Base-by-base conservation (phyloP, 441 rosid species). In the Eutrema salsugineum region DNA sequence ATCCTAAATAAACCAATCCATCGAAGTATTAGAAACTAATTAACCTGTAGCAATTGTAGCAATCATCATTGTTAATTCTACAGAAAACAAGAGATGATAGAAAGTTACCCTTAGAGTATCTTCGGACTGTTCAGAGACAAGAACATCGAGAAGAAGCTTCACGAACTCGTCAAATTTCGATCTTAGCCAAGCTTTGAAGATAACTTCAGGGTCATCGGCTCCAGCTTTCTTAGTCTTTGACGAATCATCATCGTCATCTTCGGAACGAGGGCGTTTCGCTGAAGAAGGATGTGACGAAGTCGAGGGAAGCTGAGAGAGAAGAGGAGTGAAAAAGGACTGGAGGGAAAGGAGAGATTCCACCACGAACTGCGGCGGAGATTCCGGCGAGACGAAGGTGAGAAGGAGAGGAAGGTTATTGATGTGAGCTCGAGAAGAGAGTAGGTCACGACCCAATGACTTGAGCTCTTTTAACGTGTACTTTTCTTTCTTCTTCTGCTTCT, bases 261-360 rank as follows among this genome's bases (percentile, higher is more conserved):
- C 35, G 16, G 44, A 32, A 24, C 57, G 78, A 49, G 71, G 63
- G 30, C 62, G 81, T 15, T 65, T 71, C 11, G 83, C 54, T 27
- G 80, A 71, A 24, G 77, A 44, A 71, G 76, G 28, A 22, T 28
- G 11, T 5, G 72, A 42, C 24, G 85, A 70, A 55, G 87, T 77
- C 0, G 89, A 60, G 12, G 95, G 97, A 8, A 91, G 96, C 68
- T 83, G 85, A 11, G 94, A 88, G 71, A 87, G 90, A 15, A 92
- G 80, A 24, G 98, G 89, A 1, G 87, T 81, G 86, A 89, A 94
- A 78, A 94, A 94, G 24, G 99, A 86, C 57, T 92, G 98, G 53
- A 94, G 91, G 8, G 96, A 87, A 79, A 94, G 97, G 71, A 94
- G 84, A 1, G 98, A 83, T 66, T 94, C 98, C 0, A 94, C 82